phyloP scores from a whole-genome alignment of 768 basidiomycete genomes.

The Collybia sordida region DNA sequence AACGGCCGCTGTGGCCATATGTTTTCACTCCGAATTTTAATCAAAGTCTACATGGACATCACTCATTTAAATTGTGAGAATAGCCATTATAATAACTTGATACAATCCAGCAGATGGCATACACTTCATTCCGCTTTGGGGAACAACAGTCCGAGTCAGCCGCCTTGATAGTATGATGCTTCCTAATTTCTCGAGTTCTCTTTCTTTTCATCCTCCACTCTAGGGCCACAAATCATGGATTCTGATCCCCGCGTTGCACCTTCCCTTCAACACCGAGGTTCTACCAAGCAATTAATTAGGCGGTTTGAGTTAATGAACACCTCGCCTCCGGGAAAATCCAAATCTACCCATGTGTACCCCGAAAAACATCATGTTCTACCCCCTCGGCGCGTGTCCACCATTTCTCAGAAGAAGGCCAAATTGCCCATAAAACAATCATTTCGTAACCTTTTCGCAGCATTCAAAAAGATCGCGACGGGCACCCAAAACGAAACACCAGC shows the following conservation, averaged over 20 bases:
- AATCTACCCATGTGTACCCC: slow-evolving; percentile 6
- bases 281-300: slow-evolving; percentile 54
- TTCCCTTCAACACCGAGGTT: slow-evolving; percentile 25
- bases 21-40: too few species aligned
- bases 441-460: slow-evolving; percentile 59
- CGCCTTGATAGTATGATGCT: neutral
- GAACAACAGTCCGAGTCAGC: neutral
- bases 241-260: neutral
- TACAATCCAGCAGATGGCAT: too few species aligned
- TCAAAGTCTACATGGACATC: too few species aligned
- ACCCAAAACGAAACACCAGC: slow-evolving; percentile 19
- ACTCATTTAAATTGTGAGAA: too few species aligned
- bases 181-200: neutral
- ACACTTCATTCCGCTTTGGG: too few species aligned
- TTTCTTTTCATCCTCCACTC: slow-evolving; percentile 4
- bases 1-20: too few species aligned
- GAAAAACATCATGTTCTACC: slow-evolving; percentile 13
- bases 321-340: neutral
- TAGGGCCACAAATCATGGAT: slow-evolving; percentile 18
- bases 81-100: too few species aligned
- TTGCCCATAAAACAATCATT: slow-evolving; percentile 66
- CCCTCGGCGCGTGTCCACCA: slow-evolving; percentile 12
- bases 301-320: slow-evolving; percentile 48
- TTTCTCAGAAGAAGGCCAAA: slow-evolving; percentile 37
- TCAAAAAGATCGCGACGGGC: slow-evolving; percentile 46